Conservation (phyloP, 805 yeast species). For the Candida boidinii region DNA sequence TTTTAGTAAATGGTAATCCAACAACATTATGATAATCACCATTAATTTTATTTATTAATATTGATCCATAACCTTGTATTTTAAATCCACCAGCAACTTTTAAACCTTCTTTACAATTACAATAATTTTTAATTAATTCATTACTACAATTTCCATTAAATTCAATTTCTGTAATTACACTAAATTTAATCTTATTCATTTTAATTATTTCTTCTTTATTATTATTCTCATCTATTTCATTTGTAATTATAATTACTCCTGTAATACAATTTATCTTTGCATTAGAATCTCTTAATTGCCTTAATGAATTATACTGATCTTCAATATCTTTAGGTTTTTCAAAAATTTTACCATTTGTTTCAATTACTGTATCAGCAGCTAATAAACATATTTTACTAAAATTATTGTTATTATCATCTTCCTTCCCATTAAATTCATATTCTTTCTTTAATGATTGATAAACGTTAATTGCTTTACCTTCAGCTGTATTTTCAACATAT, state of each 20-base stretch:
- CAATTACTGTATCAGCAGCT: conserved; percentile 78
- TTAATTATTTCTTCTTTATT: conserved; percentile 9
- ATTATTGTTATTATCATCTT: conserved; percentile 8
- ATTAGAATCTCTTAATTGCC: conserved; percentile 33
- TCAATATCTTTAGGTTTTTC: conserved; percentile 70
- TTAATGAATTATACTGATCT: conserved; percentile 42
- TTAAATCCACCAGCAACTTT: conserved; percentile 91
- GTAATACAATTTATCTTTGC: conserved; percentile 43
- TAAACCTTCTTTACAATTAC: conserved; percentile 62
- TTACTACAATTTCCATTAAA: conserved; percentile 40
- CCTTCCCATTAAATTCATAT: not conserved
- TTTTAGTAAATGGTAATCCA: conserved; percentile 68
- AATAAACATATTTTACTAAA: conserved; percentile 28
- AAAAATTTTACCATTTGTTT: conserved; percentile 47
- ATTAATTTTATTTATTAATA: conserved; percentile 48
- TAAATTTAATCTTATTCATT: conserved; percentile 12
- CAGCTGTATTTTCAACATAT: conserved; percentile 68
- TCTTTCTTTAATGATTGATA: conserved; percentile 27
- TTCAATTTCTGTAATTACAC: conserved; percentile 19
- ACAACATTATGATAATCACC: conserved; percentile 88
- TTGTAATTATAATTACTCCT: conserved; percentile 38
- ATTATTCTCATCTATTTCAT: conserved; percentile 4
- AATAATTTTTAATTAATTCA: conserved; percentile 53
- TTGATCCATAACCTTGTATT: conserved; percentile 66
- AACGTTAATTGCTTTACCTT: conserved; percentile 58